These are phyloP conservation scores for Euphorbia lathyris DNA, from an alignment of 345 rosid genomes.

Conservation along the genomic window DNA sequence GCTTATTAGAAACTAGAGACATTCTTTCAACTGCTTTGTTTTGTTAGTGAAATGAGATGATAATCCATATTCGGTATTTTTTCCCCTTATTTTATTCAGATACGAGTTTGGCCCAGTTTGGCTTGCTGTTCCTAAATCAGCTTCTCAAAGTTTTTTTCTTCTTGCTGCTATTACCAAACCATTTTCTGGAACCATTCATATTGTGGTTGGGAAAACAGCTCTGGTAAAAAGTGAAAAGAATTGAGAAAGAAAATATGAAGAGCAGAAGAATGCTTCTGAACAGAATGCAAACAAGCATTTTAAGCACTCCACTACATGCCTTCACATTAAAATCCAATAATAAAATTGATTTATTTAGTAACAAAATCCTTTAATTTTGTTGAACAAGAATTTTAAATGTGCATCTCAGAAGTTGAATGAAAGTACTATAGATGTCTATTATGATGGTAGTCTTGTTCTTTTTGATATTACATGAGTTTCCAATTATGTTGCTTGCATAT, in stretches of 20 bases:
- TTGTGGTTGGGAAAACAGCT: not conserved
- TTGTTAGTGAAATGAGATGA: not conserved
- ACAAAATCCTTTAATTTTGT: not conserved
- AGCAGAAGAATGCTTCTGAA: not conserved
- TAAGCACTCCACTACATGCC: not conserved
- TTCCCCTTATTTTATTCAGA: not conserved
- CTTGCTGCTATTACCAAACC: not conserved
- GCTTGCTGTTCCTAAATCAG: not conserved
- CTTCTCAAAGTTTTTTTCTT: not conserved
- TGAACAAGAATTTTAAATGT: not conserved
- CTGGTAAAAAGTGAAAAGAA: not conserved
- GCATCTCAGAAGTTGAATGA: not conserved
- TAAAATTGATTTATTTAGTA: not conserved
- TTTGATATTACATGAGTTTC: not conserved
- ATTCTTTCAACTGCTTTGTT: not conserved
- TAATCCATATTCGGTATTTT: conserved; percentile 5
- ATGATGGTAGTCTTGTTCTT: not conserved
- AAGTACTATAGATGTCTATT: not conserved
- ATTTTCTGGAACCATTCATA: not conserved
- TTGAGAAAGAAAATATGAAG: conserved; percentile 1
- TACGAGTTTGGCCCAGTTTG: not conserved
- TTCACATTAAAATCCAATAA: not conserved
- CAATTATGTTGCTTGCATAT: not conserved
- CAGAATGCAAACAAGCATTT: not conserved
- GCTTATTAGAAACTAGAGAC: not conserved